A percentile compares a stretch with the other conserved stretches of the same genome.
These are phyloP conservation scores for Paxillus rubicundulus DNA, from an alignment of 768 basidiomycete species.

Conservation along the genomic window DNA sequence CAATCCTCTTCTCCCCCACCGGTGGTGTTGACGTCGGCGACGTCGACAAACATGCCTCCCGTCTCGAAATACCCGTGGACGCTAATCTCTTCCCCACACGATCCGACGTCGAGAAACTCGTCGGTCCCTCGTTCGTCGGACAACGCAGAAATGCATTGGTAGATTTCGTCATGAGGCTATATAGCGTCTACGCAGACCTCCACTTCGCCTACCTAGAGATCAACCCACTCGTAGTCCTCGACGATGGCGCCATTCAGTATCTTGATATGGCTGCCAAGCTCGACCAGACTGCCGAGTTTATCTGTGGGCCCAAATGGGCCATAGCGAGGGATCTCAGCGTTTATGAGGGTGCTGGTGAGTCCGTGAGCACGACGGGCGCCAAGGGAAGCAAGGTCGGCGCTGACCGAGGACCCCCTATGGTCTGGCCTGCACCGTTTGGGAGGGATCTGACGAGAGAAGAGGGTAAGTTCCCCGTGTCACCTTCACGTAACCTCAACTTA, in stretches of 20 bases:
- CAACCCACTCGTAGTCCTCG: slow-evolving; percentile 95
- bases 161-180: slow-evolving; percentile 93
- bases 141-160: slow-evolving; percentile 87
- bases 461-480: slow-evolving; percentile 12
- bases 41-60: slow-evolving; percentile 95
- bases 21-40: slow-evolving; percentile 99
- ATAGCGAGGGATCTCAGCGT: slow-evolving; percentile 88
- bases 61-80: slow-evolving; percentile 76
- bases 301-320: slow-evolving; percentile 98
- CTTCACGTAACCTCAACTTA: not conserved
- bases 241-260: slow-evolving; percentile 81
- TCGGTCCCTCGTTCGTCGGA: slow-evolving; percentile 72
- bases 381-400: slow-evolving; percentile 60
- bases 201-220: slow-evolving; percentile 99
- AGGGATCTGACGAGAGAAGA: slow-evolving; percentile 98
- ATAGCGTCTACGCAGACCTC: slow-evolving; percentile 96
- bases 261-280: slow-evolving; percentile 99
- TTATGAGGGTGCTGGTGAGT: slow-evolving; percentile 47
- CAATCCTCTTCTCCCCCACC: slow-evolving; percentile 98
- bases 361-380: slow-evolving; percentile 13
- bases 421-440: slow-evolving; percentile 93
- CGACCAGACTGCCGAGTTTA: slow-evolving; percentile 97
- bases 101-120: slow-evolving; percentile 73
- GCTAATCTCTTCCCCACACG: slow-evolving; percentile 75
- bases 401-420: slow-evolving; percentile 98